Base-by-base conservation (phyloP, 2,329 filamentous ascomycete genomes). In the Phoma sp. region DNA sequence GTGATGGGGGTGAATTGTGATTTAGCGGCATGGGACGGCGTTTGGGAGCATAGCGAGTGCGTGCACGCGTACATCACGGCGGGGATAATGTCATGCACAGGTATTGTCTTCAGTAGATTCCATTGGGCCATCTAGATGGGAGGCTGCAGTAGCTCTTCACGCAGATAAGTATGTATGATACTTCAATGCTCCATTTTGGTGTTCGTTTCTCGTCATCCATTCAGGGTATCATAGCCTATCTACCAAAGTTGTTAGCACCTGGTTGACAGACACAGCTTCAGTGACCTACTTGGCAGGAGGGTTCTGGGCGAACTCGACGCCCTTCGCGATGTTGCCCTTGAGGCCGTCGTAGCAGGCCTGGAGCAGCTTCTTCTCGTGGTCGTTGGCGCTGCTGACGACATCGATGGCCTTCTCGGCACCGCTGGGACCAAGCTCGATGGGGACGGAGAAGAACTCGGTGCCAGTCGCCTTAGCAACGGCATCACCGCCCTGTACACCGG, bases 301-400 rank as follows among this genome's bases (percentile, higher is more conserved):
- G 84, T 89, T 93, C 82, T 90, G 84, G 78, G 88, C 88, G 76
- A 98, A 99, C 75, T 88, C 86, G 74, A 97, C 83, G 75, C 95
- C 95, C 87, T 98, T 97, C 73, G 86, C 81, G 76, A 99, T 96
- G 83, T 98, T 98, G 81, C 86, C 88, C 83, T 92, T 90, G 60
- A 98, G 86, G 65, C 89, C 93, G 67, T 85, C 82, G 75, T 90
- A 84, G 76, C 84, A 86, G 72, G 86, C 88, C 69, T 89, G 82
- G 69, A 98, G 84, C 62, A 98, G 87, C 71, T 84, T 86, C 88
- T 96, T 90, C 86, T 98, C 95, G 80, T 92, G 87, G 40, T 92
- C 89, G 73, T 89, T 92, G 72, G 92, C 86, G 61, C 83, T 83
- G 69, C 82, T 84, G 64, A 98, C 84, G 60, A 92, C 84, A 80